Percentiles rank a stretch among this genome's conserved stretches.
Conservation (phyloP, 805 yeast species). For the Nakazawaea anatomiae region DNA sequence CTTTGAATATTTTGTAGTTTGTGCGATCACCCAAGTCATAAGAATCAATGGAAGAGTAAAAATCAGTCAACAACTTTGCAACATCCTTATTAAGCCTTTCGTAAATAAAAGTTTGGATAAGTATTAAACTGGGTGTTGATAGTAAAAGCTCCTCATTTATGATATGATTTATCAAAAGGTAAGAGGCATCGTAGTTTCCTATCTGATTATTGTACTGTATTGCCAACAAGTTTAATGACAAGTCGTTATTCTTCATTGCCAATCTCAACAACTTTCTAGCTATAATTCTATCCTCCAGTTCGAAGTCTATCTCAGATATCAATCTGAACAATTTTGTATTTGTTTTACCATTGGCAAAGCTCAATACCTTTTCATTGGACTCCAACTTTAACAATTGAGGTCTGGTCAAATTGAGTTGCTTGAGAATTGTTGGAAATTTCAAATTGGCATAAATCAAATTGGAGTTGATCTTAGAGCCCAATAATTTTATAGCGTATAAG, state of each 20-base stretch:
- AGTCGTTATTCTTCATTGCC: conserved; percentile 22
- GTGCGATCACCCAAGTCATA: conserved; percentile 11
- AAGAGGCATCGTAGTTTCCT: conserved; percentile 28
- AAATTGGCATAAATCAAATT: conserved; percentile 25
- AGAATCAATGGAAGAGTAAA: background rate
- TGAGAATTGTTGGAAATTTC: conserved; percentile 23
- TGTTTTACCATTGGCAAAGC: conserved; percentile 30
- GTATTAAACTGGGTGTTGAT: conserved; percentile 41
- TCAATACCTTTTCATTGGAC: conserved; percentile 40
- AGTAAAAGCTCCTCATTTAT: conserved; percentile 9
- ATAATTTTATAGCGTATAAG: conserved; percentile 23
- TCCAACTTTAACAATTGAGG: conserved; percentile 34
- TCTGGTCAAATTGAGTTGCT: conserved; percentile 26
- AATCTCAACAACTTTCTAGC: conserved; percentile 28
- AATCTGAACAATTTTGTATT: conserved; percentile 15
- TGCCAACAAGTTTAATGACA: conserved; percentile 27
- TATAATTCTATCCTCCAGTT: conserved; percentile 15
- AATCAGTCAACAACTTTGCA: conserved; percentile 22
- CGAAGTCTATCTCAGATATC: conserved; percentile 13
- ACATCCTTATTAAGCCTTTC: conserved; percentile 35
- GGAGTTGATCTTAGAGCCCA: conserved; percentile 12
- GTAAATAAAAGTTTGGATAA: conserved; percentile 43
- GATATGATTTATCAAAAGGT: conserved; percentile 29
- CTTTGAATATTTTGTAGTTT: conserved; percentile 23
- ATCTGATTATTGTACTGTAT: conserved; percentile 26